A percentile compares a stretch with the other conserved stretches of the same genome.
phyloP scores from a whole-genome alignment of 768 basidiomycete species.

The Tylopilus felleus region DNA sequence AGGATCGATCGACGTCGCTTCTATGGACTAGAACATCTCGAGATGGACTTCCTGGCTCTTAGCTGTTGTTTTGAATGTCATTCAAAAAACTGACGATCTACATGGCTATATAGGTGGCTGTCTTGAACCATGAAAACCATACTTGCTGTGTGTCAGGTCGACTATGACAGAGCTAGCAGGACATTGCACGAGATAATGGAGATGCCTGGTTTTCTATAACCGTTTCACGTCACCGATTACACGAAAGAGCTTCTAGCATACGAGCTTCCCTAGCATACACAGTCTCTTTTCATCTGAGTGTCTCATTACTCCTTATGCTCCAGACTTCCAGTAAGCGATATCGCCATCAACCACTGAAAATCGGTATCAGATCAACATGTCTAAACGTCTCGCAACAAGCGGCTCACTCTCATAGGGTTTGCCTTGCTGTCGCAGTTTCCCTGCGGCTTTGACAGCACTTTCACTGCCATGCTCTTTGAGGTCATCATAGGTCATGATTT shows the following conservation, averaged over 20 bases:
- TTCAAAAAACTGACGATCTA: background rate
- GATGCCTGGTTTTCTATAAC: background rate
- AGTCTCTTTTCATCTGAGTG: background rate
- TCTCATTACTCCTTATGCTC: conserved; percentile 35
- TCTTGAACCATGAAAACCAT: no score
- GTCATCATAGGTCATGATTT: conserved; percentile 92
- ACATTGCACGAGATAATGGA: no score
- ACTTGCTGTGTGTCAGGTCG: no score
- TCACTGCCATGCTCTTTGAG: conserved; percentile 91
- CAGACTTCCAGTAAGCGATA: conserved; percentile 90
- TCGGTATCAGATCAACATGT: conserved; percentile 5
- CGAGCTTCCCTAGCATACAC: conserved; percentile 11
- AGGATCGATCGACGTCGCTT: background rate
- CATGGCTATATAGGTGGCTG: background rate
- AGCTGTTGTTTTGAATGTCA: background rate
- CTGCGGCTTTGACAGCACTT: conserved; percentile 87
- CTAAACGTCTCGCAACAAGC: background rate
- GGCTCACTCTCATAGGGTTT: conserved; percentile 91
- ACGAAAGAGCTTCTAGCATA: conserved; percentile 11
- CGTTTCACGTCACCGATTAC: conserved; percentile 8
- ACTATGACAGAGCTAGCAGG: no score
- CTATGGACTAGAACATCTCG: background rate
- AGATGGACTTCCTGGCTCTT: background rate
- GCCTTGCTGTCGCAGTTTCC: conserved; percentile 93
- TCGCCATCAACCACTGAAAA: conserved; percentile 78